phyloP scores from a whole-genome alignment of 2,329 filamentous ascomycete species.

The Diaporthe aspalathi region DNA sequence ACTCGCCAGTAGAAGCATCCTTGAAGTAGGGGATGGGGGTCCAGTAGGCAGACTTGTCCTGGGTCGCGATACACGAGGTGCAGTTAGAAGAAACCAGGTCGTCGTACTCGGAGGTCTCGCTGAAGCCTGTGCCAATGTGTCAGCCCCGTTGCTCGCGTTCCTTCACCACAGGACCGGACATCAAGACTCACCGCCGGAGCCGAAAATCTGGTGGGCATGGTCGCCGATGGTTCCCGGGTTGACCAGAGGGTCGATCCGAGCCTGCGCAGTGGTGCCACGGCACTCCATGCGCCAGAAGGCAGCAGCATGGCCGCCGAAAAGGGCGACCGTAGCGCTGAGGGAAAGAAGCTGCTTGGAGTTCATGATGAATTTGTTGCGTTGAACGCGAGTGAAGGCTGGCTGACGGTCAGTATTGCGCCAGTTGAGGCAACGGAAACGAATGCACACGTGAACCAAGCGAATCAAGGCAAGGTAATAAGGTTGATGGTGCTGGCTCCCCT shows the following conservation, averaged over 20 bases:
- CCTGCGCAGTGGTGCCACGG: conserved; percentile 74
- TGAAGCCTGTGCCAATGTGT: conserved; percentile 67
- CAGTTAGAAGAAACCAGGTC: conserved; percentile 73
- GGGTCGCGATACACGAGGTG: conserved; percentile 81
- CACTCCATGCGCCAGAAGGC: conserved; percentile 95
- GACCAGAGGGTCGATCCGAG: conserved; percentile 82
- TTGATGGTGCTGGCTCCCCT: background rate
- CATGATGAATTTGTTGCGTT: conserved; percentile 32
- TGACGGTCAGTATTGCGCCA: conserved; percentile 14
- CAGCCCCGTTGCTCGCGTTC: background rate
- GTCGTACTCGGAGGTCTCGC: conserved; percentile 64
- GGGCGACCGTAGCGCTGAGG: conserved; percentile 22
- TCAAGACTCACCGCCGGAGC: conserved; percentile 75
- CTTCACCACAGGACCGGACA: background rate
- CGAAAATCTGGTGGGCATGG: conserved; percentile 82
- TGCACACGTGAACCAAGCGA: background rate
- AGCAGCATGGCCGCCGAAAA: conserved; percentile 49
- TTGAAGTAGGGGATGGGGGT: conserved; percentile 82
- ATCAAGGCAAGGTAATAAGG: background rate
- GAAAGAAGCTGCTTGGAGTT: conserved; percentile 31
- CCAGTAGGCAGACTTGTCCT: conserved; percentile 94
- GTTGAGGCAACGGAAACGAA: background rate
- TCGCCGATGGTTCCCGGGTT: conserved; percentile 66
- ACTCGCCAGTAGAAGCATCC: conserved; percentile 70
- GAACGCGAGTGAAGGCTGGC: conserved; percentile 9